Percentiles rank a stretch among this genome's conserved stretches.
Conservation (phyloP, 176 grass and related monocot species). For the Lolium perenne region DNA sequence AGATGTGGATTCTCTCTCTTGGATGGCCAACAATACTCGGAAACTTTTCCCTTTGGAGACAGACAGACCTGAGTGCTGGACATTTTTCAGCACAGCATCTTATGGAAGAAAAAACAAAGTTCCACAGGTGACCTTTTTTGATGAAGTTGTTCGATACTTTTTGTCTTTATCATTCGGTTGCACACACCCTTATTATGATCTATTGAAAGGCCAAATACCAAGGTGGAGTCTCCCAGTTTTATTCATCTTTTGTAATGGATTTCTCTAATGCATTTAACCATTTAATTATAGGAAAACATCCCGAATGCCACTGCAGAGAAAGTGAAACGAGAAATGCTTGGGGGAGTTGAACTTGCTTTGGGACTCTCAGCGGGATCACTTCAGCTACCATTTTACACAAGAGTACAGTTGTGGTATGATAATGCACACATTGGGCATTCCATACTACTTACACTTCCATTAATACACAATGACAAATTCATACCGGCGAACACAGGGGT, state of each 20-base stretch:
- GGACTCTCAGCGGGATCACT: conserved; percentile 79
- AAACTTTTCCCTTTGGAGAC: conserved; percentile 70
- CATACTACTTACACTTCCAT: neutral
- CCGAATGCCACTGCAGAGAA: conserved; percentile 82
- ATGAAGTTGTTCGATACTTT: conserved; percentile 31
- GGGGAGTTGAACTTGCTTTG: conserved; percentile 82
- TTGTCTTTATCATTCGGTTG: neutral
- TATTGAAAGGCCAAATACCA: neutral
- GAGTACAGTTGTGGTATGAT: conserved; percentile 83
- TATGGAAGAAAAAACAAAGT: conserved; percentile 95
- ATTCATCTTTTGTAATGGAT: conserved; percentile 21
- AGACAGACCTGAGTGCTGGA: conserved; percentile 76
- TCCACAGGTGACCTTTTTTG: conserved; percentile 67
- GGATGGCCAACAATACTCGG: conserved; percentile 92
- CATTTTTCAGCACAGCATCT: conserved; percentile 84
- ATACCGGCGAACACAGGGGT: conserved; percentile 60
- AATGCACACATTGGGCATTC: conserved; percentile 21
- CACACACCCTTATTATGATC: neutral
- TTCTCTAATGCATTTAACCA: conserved; percentile 13
- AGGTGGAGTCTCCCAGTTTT: conserved; percentile 5
- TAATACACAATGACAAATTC: conserved; percentile 17
- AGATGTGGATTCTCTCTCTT: conserved; percentile 84
- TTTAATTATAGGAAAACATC: conserved; percentile 76
- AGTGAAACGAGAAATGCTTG: conserved; percentile 88
- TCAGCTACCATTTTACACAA: conserved; percentile 79